phyloP scores from a whole-genome alignment of 1,139 yeast species.

The Lodderomyces orthopsilosis region DNA sequence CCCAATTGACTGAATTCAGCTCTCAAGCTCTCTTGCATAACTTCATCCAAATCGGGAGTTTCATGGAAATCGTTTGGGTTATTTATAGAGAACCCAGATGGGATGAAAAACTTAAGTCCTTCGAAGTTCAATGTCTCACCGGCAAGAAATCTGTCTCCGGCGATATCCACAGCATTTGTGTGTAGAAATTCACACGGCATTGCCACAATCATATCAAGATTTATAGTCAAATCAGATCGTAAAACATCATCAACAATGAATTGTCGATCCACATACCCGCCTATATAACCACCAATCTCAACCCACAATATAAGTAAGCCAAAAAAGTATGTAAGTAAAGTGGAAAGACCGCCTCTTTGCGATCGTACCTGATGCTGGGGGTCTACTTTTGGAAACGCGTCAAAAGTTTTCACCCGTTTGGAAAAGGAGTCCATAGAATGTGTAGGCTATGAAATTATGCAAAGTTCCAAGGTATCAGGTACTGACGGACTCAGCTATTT shows the following conservation, averaged over 20 bases:
- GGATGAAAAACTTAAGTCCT: constrained; percentile 57
- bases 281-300: constrained; percentile 82
- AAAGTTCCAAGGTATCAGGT: too few relatives aligned
- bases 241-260: constrained; percentile 70
- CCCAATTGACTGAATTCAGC: constrained; percentile 58
- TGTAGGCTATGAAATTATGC: neutral
- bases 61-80: constrained; percentile 45
- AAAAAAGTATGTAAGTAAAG: constrained; percentile 58
- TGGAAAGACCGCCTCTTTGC: constrained; percentile 73
- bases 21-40: constrained; percentile 60
- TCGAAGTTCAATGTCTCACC: constrained; percentile 69
- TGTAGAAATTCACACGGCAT: constrained; percentile 80
- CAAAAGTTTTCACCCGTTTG: constrained; percentile 60
- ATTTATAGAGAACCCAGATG: constrained; percentile 42
- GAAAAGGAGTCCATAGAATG: constrained; percentile 12
- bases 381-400: constrained; percentile 88
- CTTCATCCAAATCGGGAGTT: constrained; percentile 67
- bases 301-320: constrained; percentile 74
- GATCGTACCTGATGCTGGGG: constrained; percentile 74
- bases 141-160: constrained; percentile 77
- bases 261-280: constrained; percentile 78
- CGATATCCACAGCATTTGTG: constrained; percentile 73
- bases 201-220: constrained; percentile 75
- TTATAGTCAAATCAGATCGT: constrained; percentile 60
- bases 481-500: too few relatives aligned